Evolutionary conservation across 2,329 filamentous ascomycete genomes (phyloP).

Genomic region (Fusarium neocosmosporiellum): DNA sequence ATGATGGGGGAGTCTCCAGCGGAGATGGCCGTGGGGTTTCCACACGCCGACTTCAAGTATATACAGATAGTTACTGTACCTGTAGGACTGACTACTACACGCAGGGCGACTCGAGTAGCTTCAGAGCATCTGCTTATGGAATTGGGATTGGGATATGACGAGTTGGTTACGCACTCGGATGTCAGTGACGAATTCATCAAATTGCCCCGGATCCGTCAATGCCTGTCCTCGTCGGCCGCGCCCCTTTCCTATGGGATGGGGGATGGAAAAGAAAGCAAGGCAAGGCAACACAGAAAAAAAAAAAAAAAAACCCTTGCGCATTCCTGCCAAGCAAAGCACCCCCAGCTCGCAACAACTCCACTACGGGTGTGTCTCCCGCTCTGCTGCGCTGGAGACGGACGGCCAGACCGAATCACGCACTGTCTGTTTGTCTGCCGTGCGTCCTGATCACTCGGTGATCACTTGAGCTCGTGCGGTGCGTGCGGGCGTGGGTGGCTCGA

Average conservation of each 20-base stretch:
- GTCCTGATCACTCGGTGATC: conserved; percentile 29
- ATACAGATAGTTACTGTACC: neutral
- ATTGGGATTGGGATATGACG: neutral
- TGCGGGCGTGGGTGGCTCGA: conserved; percentile 23
- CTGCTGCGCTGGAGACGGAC: conserved; percentile 3
- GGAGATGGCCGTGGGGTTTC: neutral
- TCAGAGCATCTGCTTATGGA: neutral
- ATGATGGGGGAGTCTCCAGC: conserved; percentile 10
- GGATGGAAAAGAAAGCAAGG: neutral
- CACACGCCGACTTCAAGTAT: neutral
- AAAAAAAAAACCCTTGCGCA: neutral
- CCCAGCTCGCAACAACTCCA: neutral
- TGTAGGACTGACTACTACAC: neutral
- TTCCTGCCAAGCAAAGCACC: neutral
- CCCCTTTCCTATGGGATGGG: neutral
- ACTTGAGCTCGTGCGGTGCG: neutral
- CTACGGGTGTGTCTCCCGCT: neutral
- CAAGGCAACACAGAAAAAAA: neutral
- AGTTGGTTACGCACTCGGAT: neutral
- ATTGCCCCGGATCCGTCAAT: neutral
- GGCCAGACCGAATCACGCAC: conserved; percentile 31
- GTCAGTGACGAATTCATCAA: neutral
- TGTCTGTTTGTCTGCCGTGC: conserved; percentile 5
- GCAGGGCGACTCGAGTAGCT: neutral
- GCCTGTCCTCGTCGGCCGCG: neutral